Evolutionary conservation across 306 rosid genomes (phyloP), one percentile per base, ranked within the genome.

Genomic region (Prunus kanzakura): DNA sequence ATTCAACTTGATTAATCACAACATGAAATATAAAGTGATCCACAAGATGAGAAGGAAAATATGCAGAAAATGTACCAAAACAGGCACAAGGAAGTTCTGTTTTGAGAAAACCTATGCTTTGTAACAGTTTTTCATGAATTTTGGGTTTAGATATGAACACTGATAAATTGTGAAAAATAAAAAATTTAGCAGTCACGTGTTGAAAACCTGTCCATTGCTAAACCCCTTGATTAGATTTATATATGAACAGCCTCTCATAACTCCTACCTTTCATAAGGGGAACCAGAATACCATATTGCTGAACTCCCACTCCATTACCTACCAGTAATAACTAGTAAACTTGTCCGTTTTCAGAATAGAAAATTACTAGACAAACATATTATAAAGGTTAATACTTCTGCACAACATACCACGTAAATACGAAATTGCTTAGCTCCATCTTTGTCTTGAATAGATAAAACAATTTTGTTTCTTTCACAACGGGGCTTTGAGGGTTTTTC

Each of bases 401-500:
- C 29, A 35, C 4, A 58, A 77, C 70, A 86, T 88, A 95, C 99
- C 93, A 70, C 75, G 79, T 76, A 95, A 68, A 95, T 64, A 22
- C 97, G 96, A 84, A 88, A 80, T 67, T 90, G 97, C 85, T 88
- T 92, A 13, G 18, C 67, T 47, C 81, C 97, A 47, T 86, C 89
- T 87, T 88, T 92, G 76, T 86, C 96, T 65, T 91, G 97, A 43
- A 95, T 67, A 64, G 92, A 88, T 80, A 95, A 82, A 74, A 95
- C 81, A 64, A 95, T 86, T 84, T 92, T 90, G 49, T 72, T 79
- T 78, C 99, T 85, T 67, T 89, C 92, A 73, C 72, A 23, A 18
- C 50, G 41, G 71, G 83, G 86, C 71, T 90, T 81, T 74, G 80
- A 68, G 41, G 80, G 62, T 80, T 86, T 82, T 16, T 85, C 85